Conservation (phyloP, 2,329 filamentous ascomycete species). For the Cladobotryum protrusum region DNA sequence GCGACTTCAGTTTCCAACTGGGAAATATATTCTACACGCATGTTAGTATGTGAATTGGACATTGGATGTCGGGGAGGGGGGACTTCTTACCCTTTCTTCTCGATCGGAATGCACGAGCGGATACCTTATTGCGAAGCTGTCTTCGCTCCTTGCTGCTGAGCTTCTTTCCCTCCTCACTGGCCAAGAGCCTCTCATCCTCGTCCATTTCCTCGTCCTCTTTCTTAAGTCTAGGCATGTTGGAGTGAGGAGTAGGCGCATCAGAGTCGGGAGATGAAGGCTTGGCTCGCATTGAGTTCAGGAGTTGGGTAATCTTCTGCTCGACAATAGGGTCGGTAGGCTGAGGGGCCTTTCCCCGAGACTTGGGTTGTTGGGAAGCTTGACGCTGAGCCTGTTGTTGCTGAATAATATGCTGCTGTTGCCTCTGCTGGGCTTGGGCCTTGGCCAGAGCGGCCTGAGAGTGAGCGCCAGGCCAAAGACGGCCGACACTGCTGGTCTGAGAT, state of each 20-base stretch:
- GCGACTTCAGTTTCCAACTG: conserved; percentile 90
- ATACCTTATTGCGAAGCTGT: conserved; percentile 98
- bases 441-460: conserved; percentile 82
- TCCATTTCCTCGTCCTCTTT: conserved; percentile 99
- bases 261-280: conserved; percentile 53
- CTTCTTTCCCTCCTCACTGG: conserved; percentile 98
- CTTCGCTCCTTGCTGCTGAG: conserved; percentile 95
- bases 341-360: conserved; percentile 44
- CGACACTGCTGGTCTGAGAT: conserved; percentile 49
- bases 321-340: conserved; percentile 62
- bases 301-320: conserved; percentile 89
- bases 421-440: conserved; percentile 65
- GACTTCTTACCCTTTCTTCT: conserved; percentile 76
- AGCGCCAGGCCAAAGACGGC: conserved; percentile 86
- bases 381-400: conserved; percentile 41
- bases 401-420: conserved; percentile 51
- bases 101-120: conserved; percentile 94
- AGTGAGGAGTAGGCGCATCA: conserved; percentile 41
- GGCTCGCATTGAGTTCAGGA: conserved; percentile 86
- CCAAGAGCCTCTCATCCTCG: conserved; percentile 85
- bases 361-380: conserved; percentile 40
- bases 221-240: conserved; percentile 66
- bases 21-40: conserved; percentile 76
- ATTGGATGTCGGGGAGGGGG: background rate
- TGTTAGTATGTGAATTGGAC: conserved; percentile 13